A percentile compares a stretch with the other conserved stretches of the same genome.
Conservation (phyloP, 805 yeast genomes). For the Dipodascus geniculatus region DNA sequence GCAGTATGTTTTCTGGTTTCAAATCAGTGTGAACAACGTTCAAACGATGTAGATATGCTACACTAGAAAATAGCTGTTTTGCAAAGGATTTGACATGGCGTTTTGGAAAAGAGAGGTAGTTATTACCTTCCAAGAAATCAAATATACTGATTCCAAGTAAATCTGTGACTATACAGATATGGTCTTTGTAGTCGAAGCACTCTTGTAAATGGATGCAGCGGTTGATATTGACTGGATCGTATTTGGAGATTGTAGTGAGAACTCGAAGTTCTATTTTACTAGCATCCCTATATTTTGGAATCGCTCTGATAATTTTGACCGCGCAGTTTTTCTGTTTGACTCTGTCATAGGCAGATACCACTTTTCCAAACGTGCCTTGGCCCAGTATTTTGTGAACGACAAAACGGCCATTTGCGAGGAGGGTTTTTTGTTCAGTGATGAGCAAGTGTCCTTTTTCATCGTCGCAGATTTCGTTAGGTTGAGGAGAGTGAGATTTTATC, state of each 20-base stretch:
- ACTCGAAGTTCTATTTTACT: slow-evolving; percentile 86
- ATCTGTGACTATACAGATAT: slow-evolving; percentile 89
- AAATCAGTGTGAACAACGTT: slow-evolving; percentile 90
- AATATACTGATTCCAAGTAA: slow-evolving; percentile 73
- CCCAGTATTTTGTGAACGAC: slow-evolving; percentile 60
- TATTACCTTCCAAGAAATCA: slow-evolving; percentile 79
- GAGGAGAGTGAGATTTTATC: slow-evolving; percentile 10
- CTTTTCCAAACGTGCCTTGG: slow-evolving; percentile 90
- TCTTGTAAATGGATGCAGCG: slow-evolving; percentile 80
- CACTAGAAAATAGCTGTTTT: slow-evolving; percentile 72
- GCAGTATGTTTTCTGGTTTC: slow-evolving; percentile 87
- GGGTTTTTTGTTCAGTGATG: background rate
- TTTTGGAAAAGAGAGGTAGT: slow-evolving; percentile 85
- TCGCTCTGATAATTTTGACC: slow-evolving; percentile 81
- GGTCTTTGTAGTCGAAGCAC: slow-evolving; percentile 86
- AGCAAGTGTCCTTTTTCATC: slow-evolving; percentile 25
- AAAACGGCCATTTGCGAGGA: slow-evolving; percentile 32
- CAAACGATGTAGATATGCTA: slow-evolving; percentile 80
- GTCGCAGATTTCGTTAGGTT: slow-evolving; percentile 15
- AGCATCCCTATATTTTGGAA: slow-evolving; percentile 91
- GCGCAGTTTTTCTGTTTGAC: slow-evolving; percentile 58
- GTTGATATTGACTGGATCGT: slow-evolving; percentile 55
- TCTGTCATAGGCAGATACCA: slow-evolving; percentile 69
- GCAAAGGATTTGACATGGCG: slow-evolving; percentile 84
- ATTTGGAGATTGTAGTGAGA: slow-evolving; percentile 58